Evolutionary conservation across 2,329 filamentous ascomycete genomes (phyloP), one percentile per base, ranked within the genome.

Genomic region (Botrytis tulipae): DNA sequence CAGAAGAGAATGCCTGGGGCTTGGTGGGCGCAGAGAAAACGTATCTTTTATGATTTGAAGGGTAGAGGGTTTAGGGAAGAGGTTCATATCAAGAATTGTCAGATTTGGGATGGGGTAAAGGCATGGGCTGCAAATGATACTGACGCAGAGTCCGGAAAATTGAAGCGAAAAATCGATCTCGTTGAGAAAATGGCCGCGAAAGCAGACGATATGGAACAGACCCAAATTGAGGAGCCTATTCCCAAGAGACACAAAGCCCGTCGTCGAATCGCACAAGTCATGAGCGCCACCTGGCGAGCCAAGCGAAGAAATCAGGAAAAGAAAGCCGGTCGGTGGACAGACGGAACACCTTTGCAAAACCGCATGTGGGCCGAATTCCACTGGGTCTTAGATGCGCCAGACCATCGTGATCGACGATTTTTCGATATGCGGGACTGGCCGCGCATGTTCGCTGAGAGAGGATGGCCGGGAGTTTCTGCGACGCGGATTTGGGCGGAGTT

Each of bases 291-390:
- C 37, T 78, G 76, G 76, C 48, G 77, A 25, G 70, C 69, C 18
- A 60, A 72, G 35, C 54, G 78, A 40, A 71, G 77, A 67, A 20
- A 12, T 7, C 75, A 77, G 63, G 78, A 79, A 75, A 77, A 75
- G 74, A 77, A 75, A n/a, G 75, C 76, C 20, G 77, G 78, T 4
- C 51, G 78, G 20, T 79, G 78, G 77, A 75, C 73, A 7, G 77
- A 78, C 70, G 77, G 76, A 18, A 78, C 74, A 0, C 48, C 71
- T 42, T 59, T 76, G 59, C 76, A 77, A 73, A 69, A 76, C 61
- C 72, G 69, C 4, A 44, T 78, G 61, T 80, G 76, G 78, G 73
- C 54, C 5, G 72, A 73, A 8, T 79, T 78, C 29, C 74, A 79
- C 51, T 79, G 78, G 77, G 76, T 78, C 22, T 54, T 75, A 5